Percentiles rank a stretch among this genome's conserved stretches.
These are phyloP conservation scores for Bullera alba DNA, from an alignment of 768 basidiomycete genomes.

Conservation along the genomic window DNA sequence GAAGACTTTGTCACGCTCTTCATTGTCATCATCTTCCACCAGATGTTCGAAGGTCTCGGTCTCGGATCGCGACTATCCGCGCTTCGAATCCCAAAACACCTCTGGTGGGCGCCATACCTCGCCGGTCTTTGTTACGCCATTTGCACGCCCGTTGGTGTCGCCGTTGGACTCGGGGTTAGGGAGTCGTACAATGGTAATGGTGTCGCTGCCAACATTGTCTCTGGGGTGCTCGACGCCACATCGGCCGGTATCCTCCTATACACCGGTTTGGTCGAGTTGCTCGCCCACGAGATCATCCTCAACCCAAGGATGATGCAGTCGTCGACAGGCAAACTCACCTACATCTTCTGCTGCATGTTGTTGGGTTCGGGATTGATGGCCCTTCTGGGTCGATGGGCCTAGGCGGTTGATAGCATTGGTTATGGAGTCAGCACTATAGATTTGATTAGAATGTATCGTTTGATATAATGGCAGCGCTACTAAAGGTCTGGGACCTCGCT, in stretches of 20 bases:
- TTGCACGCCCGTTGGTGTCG: conserved; percentile 69
- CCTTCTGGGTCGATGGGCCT: conserved; percentile 83
- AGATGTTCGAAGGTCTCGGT: conserved; percentile 91
- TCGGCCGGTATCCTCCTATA: conserved; percentile 76
- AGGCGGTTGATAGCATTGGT: neutral
- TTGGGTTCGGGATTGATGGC: conserved; percentile 83
- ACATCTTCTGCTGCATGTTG: conserved; percentile 70
- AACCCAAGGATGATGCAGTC: conserved; percentile 75
- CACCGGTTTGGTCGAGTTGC: conserved; percentile 51
- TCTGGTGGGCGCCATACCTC: conserved; percentile 33
- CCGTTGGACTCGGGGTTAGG: conserved; percentile 57
- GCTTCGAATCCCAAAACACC: conserved; percentile 50
- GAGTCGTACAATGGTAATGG: conserved; percentile 73
- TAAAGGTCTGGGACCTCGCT: no score
- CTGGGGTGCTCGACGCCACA: conserved; percentile 74
- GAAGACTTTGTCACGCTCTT: conserved; percentile 75
- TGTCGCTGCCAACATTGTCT: conserved; percentile 68
- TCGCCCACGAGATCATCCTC: conserved; percentile 93
- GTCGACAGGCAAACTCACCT: conserved; percentile 60
- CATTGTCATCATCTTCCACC: conserved; percentile 82
- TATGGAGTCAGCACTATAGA: no score
- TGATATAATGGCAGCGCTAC: no score
- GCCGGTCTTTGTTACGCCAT: conserved; percentile 38
- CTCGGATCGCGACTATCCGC: conserved; percentile 81
- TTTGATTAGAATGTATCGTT: no score